Conservation (phyloP, 768 basidiomycete genomes). For the Panaeolus cyanescens region DNA sequence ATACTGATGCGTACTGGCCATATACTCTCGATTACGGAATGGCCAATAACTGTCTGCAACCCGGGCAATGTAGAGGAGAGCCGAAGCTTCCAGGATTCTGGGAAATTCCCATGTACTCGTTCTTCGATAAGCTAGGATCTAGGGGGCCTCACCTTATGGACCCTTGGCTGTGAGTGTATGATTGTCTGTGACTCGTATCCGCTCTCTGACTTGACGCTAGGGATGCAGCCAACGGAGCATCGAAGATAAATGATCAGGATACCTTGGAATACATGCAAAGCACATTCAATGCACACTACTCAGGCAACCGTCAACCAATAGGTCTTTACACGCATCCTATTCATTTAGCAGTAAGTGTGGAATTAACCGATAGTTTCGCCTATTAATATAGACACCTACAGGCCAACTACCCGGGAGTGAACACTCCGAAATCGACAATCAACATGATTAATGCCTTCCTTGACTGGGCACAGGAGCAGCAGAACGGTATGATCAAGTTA, state of each 20-base stretch:
- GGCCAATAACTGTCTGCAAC: constrained; percentile 73
- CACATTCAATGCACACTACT: constrained; percentile 77
- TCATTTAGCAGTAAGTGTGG: constrained; percentile 58
- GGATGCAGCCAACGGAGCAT: constrained; percentile 57
- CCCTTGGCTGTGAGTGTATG: constrained; percentile 66
- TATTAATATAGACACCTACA: constrained; percentile 9
- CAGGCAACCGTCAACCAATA: constrained; percentile 73
- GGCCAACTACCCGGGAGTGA: constrained; percentile 65
- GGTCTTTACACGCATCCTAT: constrained; percentile 85
- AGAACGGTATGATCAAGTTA: constrained; percentile 43
- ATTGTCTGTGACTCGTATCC: background rate
- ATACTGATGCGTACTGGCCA: constrained; percentile 82
- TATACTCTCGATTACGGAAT: constrained; percentile 81
- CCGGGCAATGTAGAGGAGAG: constrained; percentile 63
- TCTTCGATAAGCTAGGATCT: constrained; percentile 62
- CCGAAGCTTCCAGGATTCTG: constrained; percentile 77
- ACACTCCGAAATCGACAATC: constrained; percentile 53
- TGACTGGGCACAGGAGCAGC: constrained; percentile 78
- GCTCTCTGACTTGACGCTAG: constrained; percentile 24
- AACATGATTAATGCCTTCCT: constrained; percentile 78
- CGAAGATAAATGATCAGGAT: constrained; percentile 55
- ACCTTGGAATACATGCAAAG: constrained; percentile 73
- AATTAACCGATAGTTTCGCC: constrained; percentile 1
- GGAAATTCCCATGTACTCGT: constrained; percentile 85
- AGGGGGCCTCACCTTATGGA: constrained; percentile 76